phyloP scores from a whole-genome alignment of 805 yeast species.

The Candida glaebosa region DNA sequence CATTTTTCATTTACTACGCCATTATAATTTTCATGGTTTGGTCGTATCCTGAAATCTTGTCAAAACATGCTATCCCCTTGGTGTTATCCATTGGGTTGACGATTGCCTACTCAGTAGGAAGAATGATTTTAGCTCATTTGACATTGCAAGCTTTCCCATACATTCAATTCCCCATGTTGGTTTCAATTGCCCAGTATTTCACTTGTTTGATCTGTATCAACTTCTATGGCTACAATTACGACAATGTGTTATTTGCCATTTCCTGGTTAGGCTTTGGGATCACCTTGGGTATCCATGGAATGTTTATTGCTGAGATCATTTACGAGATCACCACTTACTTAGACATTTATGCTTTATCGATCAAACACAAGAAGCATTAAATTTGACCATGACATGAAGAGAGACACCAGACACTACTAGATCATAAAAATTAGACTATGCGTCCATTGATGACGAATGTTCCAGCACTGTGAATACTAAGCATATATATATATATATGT shows the following conservation, averaged over 20 bases:
- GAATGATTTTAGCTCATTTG: constrained; percentile 83
- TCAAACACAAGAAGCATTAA: constrained; percentile 67
- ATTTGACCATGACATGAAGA: not conserved
- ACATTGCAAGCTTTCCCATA: constrained; percentile 77
- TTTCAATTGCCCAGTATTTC: constrained; percentile 53
- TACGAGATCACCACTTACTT: constrained; percentile 74
- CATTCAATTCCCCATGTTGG: constrained; percentile 63
- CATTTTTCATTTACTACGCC: constrained; percentile 57
- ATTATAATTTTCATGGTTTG: constrained; percentile 46
- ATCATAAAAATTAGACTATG: too few relatives aligned
- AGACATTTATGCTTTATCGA: constrained; percentile 81
- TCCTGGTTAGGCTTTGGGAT: constrained; percentile 67
- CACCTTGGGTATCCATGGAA: constrained; percentile 62
- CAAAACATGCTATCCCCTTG: constrained; percentile 49
- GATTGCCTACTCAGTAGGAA: constrained; percentile 84
- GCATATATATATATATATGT: too few relatives aligned
- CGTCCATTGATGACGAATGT: too few relatives aligned
- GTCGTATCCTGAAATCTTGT: constrained; percentile 51
- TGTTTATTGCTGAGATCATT: constrained; percentile 74
- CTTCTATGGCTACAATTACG: constrained; percentile 37
- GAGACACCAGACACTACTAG: not conserved
- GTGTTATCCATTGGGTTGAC: constrained; percentile 69
- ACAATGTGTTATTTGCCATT: constrained; percentile 45
- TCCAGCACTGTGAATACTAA: too few relatives aligned
- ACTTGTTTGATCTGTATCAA: constrained; percentile 27